Evolutionary conservation across 306 rosid genomes (phyloP), one percentile per base, ranked within the genome.

Genomic region (Castanospermum australe): DNA sequence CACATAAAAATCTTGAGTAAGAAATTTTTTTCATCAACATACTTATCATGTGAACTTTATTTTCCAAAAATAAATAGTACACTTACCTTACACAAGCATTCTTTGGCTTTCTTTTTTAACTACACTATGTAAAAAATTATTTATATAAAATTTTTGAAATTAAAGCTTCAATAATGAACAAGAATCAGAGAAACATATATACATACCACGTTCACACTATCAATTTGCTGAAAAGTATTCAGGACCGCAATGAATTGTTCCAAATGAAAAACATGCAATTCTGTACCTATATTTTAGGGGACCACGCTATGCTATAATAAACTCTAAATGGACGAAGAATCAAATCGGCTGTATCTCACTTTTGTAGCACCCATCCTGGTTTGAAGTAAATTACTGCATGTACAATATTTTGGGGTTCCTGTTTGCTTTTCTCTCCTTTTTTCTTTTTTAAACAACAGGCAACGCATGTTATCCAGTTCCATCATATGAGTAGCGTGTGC

Each of bases 301-400:
- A 71, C 86, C 86, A 83, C 77, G 0, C 4, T 2, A 8, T n/a
- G 38, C 32, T 21, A 65, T 75, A 63, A 52, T 20, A 51, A 68
- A 44, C 56, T 48, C 5, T 21, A 44, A 77, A 20, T 6, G 60
- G 66, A 71, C 76, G 17, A 62, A 39, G 38, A 20, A 35, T 63
- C 24, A 9, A 52, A 24, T 71, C 64, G 75, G 76, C 5, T 17
- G 66, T n/a, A n/a, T 54, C 65, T 17, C 55, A 8, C 18, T n/a
- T n/a, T 11, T 45, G 72, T 78, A 80, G 80, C 65, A 6, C 63
- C 75, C 64, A 47, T 55, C 1, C 14, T 38, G 55, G 13, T 47
- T 38, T 80, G 41, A 60, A 30, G 45, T 57, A 30, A 45, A 41
- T 8, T 11, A 64, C 30, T 28, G 62, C 51, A 32, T n/a, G n/a